phyloP scores from a whole-genome alignment of 2,329 filamentous ascomycete species.

The Fusarium secorum region DNA sequence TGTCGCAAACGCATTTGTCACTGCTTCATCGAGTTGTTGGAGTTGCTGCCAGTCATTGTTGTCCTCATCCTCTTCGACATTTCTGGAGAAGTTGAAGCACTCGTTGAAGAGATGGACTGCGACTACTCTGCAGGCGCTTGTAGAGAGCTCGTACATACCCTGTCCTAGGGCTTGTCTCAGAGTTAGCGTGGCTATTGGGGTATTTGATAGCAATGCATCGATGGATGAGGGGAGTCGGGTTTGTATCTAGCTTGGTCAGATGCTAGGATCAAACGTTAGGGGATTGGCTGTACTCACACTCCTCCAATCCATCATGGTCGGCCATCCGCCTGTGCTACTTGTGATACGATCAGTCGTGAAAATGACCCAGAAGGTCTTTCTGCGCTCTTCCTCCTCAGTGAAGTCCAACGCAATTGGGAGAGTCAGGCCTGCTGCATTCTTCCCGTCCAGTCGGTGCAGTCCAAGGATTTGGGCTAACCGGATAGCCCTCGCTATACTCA shows the following conservation, averaged over 20 bases:
- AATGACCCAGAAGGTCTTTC: conserved; percentile 81
- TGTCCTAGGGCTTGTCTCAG: conserved; percentile 15
- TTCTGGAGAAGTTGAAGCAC: conserved; percentile 33
- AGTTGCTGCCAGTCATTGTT: conserved; percentile 18
- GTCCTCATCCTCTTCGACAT: conserved; percentile 17
- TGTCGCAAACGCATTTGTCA: conserved; percentile 24
- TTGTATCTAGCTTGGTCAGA: background rate
- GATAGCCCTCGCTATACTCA: conserved; percentile 75
- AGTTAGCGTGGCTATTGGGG: conserved; percentile 44
- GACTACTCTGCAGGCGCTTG: conserved; percentile 29
- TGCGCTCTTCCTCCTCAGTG: conserved; percentile 74
- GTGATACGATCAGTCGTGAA: conserved; percentile 83
- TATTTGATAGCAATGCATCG: conserved; percentile 12
- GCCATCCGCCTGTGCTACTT: conserved; percentile 89
- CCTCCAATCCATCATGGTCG: conserved; percentile 72
- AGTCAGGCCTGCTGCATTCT: conserved; percentile 18
- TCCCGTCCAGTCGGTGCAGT: conserved; percentile 63
- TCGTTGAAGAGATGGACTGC: conserved; percentile 32
- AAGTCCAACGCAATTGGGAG: conserved; percentile 73
- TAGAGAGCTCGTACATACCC: conserved; percentile 36
- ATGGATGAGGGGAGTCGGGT: conserved; percentile 3
- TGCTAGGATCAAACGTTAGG: accelerated
- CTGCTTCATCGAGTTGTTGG: conserved; percentile 5
- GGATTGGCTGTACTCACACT: background rate
- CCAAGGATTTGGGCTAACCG: conserved; percentile 80